Percentiles rank a stretch among this genome's conserved stretches.
phyloP scores from a whole-genome alignment of 2,329 filamentous ascomycete species.

The Colletotrichum destructivum region DNA sequence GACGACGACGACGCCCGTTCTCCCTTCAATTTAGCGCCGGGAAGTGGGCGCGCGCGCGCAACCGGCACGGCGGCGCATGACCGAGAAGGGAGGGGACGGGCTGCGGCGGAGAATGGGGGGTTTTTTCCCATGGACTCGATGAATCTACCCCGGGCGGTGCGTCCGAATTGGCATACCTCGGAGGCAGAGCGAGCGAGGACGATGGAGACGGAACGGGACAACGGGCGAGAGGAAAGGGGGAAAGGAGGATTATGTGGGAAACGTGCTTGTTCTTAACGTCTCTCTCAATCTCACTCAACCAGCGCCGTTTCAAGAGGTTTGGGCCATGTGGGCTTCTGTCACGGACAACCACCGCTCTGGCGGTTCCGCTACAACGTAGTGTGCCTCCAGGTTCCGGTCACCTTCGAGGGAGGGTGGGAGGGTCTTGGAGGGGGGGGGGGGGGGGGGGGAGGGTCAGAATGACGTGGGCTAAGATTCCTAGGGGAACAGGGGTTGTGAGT shows the following conservation, averaged over 20 bases:
- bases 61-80: conserved; percentile 29
- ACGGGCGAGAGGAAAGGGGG: too few relatives aligned
- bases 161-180: conserved; percentile 22
- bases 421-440: conserved; percentile 1
- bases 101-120: neutral
- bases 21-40: conserved; percentile 13
- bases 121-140: too few relatives aligned
- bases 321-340: neutral
- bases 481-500: neutral
- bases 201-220: neutral
- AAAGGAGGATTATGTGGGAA: neutral
- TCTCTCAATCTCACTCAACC: neutral
- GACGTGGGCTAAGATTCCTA: conserved; percentile 35
- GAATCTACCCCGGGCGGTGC: conserved; percentile 2
- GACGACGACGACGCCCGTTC: neutral
- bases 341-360: conserved; percentile 1
- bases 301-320: neutral
- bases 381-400: neutral
- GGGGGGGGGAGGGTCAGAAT: too few relatives aligned
- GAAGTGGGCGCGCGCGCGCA: conserved; percentile 25
- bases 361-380: neutral
- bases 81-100: conserved; percentile 18
- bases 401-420: neutral
- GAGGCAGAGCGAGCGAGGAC: conserved; percentile 21
- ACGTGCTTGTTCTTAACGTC: neutral